Evolutionary conservation across 2,329 filamentous ascomycete species (phyloP), one percentile per base, ranked within the genome.

Genomic region (Fusarium sp.): DNA sequence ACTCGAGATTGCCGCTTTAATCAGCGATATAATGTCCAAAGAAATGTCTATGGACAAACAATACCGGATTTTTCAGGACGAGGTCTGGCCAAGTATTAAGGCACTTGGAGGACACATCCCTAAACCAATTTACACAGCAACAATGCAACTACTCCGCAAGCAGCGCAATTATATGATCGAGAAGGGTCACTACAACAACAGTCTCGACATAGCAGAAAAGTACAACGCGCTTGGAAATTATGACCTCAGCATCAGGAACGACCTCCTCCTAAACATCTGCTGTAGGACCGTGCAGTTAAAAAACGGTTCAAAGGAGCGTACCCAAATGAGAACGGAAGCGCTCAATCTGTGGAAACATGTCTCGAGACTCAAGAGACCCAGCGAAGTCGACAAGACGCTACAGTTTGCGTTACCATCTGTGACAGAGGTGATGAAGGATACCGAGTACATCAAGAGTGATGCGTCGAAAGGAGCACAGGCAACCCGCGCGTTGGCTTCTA

Each of bases 271-370:
- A 44, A 79, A 70, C 44, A 62, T 80, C 30, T 80, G 79, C 61
- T 70, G 71, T 30, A 57, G 34, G 10, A 47, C 76, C 42, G 34
- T 65, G n/a, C 54, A 58, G n/a, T n/a, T 40, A 6, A 67, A 70
- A 38, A 60, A 71, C 30, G 33, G 60, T 5, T 55, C 55, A 8
- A 30, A 44, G 13, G 40, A 65, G 8, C 72, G 75, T 26, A 59
- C 49, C 2, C 50, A 33, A 42, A 23, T 78, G 18, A 47, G 76
- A 40, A 54, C 71, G 0, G 77, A 80, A 62, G 69, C 81, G 6
- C 38, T 80, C 31, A 71, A 72, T 13, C 58, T 81, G 53, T 81
- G 80, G 80, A 76, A 77, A 67, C 77, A 80, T 57, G 60, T 80
- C 15, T 79, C 80, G 2, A 76, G 78, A 51, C 65, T 81, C 38